Conservation (phyloP, 176 grass and related monocot genomes). For the Olyra latifolia region DNA sequence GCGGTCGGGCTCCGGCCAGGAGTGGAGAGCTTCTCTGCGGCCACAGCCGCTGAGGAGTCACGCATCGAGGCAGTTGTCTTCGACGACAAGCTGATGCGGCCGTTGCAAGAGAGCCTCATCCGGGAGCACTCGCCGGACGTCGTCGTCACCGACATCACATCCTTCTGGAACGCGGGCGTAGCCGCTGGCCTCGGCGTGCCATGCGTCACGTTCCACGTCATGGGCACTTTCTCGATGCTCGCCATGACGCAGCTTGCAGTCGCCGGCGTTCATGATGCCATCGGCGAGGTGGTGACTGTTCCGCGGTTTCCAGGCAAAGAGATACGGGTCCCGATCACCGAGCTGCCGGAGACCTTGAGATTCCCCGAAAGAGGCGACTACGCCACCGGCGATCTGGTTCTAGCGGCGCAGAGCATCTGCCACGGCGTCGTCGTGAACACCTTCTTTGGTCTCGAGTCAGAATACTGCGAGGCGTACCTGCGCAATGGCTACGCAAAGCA, state of each 20-base stretch:
- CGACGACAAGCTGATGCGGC: not conserved
- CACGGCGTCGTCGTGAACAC: constrained; percentile 9
- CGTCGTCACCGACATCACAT: constrained; percentile 18
- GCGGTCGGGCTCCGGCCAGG: not conserved
- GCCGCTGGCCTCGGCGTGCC: constrained; percentile 14
- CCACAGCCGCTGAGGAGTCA: not conserved
- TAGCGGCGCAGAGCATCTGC: no score
- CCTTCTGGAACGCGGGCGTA: not conserved
- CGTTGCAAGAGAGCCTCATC: not conserved
- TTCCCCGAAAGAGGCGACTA: no score
- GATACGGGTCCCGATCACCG: not conserved
- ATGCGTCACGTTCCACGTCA: not conserved
- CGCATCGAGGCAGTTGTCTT: not conserved
- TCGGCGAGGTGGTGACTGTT: not conserved
- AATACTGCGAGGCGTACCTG: constrained; percentile 3
- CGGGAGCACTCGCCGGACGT: not conserved
- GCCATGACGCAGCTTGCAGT: not conserved
- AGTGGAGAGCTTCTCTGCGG: not conserved
- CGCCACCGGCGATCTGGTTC: no score
- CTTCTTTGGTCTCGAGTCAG: not conserved
- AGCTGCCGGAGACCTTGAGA: constrained; percentile 15
- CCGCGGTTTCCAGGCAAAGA: not conserved
- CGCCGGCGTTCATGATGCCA: no score
- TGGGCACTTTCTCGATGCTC: constrained; percentile 12
- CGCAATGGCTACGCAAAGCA: not conserved